These are phyloP conservation scores for Aphanocladium album DNA, from an alignment of 2,329 filamentous ascomycete genomes.

Conservation along the genomic window DNA sequence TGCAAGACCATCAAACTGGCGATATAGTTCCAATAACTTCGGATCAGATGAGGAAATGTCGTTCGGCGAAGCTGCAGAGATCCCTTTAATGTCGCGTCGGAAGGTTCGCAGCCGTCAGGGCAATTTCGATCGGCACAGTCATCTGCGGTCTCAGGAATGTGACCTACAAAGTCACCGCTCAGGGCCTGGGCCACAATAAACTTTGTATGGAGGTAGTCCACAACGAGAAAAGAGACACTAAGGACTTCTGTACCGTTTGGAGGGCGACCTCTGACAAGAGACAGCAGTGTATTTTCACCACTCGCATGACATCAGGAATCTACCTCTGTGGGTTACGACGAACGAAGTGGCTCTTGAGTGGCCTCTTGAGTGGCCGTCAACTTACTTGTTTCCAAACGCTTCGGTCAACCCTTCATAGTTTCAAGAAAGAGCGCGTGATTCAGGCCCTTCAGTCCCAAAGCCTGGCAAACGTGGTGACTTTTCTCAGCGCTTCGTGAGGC, in stretches of 20 bases:
- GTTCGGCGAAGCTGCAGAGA: not conserved
- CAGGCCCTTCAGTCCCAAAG: not conserved
- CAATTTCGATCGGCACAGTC: slow-evolving; percentile 4
- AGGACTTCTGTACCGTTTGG: not conserved
- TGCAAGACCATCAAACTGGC: not conserved
- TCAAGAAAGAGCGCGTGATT: slow-evolving; percentile 1
- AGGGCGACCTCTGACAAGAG: not conserved
- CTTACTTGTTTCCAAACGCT: not conserved
- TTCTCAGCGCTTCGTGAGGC: not conserved
- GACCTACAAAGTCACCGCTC: not conserved
- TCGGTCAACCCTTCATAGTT: not conserved
- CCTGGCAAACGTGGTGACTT: not conserved
- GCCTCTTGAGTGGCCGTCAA: not conserved
- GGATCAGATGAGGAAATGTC: not conserved
- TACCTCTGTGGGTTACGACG: not conserved
- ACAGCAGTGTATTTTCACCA: not conserved
- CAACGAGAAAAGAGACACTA: not conserved
- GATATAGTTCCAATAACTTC: not conserved
- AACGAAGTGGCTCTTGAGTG: too few species aligned
- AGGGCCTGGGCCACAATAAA: not conserved
- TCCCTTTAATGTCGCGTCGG: not conserved
- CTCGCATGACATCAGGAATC: not conserved
- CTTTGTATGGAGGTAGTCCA: not conserved
- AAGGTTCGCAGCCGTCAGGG: not conserved
- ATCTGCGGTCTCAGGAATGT: slow-evolving; percentile 5